phyloP scores from a whole-genome alignment of 768 basidiomycete genomes.

The Dioszegia crocea region DNA sequence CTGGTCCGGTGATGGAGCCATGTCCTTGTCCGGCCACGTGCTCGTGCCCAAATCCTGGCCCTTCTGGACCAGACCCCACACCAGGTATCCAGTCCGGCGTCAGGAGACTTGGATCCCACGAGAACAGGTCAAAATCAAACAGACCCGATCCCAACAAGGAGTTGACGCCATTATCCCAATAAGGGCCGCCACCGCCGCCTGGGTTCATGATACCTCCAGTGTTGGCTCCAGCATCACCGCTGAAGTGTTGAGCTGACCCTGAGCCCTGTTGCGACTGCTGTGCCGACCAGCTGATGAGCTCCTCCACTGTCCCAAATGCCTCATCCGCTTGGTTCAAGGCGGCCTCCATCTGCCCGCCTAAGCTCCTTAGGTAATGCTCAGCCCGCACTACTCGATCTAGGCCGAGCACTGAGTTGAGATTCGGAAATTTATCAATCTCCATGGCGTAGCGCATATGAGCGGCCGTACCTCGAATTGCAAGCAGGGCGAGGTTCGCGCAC shows the following conservation, averaged over 20 bases:
- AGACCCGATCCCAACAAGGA: neutral
- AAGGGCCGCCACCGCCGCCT: neutral
- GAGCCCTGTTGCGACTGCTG: too few species aligned
- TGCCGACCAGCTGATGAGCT: neutral
- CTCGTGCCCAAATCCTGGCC: too few species aligned
- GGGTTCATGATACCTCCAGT: neutral
- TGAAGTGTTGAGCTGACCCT: too few species aligned
- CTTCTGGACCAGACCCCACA: too few species aligned
- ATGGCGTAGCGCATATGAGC: neutral
- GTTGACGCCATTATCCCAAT: neutral
- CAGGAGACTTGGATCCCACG: constrained; percentile 2
- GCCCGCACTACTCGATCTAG: neutral
- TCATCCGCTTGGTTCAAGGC: neutral
- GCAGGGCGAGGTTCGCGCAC: neutral
- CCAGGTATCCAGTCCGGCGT: neutral
- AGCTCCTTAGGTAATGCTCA: neutral
- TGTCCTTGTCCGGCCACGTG: too few species aligned
- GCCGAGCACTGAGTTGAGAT: neutral
- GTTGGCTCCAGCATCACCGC: too few species aligned
- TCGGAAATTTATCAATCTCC: neutral
- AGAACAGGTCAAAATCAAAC: constrained; percentile 7
- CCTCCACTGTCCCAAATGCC: constrained; percentile 2
- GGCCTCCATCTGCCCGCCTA: neutral
- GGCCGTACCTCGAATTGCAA: neutral
- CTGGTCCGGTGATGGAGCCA: too few species aligned